Evolutionary conservation across 805 yeast species (phyloP).

Genomic region (Yamadazyma nakazawae): DNA sequence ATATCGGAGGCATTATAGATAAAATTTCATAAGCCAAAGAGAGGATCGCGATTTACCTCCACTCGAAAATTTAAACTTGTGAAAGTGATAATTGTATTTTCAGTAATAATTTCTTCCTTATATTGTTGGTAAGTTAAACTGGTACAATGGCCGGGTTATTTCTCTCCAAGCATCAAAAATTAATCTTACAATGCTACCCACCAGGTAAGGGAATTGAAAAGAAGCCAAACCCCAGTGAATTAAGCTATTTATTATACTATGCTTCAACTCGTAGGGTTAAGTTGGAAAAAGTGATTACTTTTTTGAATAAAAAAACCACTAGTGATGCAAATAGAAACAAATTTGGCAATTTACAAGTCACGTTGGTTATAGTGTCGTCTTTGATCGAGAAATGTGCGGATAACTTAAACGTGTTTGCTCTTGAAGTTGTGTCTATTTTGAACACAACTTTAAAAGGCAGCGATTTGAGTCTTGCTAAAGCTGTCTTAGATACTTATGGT

Average conservation of each 20-base stretch:
- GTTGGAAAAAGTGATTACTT: conserved; percentile 78
- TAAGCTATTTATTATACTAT: conserved; percentile 82
- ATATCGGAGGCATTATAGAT: conserved; percentile 49
- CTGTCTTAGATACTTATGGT: conserved; percentile 46
- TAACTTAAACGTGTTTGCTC: conserved; percentile 80
- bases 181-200: conserved; percentile 90
- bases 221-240: conserved; percentile 88
- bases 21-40: conserved; percentile 2
- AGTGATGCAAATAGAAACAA: conserved; percentile 59
- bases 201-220: conserved; percentile 83
- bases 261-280: conserved; percentile 88
- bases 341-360: conserved; percentile 80
- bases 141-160: conserved; percentile 10
- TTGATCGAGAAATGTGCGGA: conserved; percentile 75
- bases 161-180: conserved; percentile 79
- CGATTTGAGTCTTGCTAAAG: conserved; percentile 62
- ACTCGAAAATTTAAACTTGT: conserved; percentile 3
- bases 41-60: conserved; percentile 1
- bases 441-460: conserved; percentile 46
- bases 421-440: conserved; percentile 61
- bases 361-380: conserved; percentile 65
- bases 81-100: not conserved
- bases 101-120: not conserved
- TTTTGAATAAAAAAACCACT: conserved; percentile 58
- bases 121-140: not conserved